Evolutionary conservation across 2,329 filamentous ascomycete genomes (phyloP).

Genomic region (Daldinia eschscholtzii): DNA sequence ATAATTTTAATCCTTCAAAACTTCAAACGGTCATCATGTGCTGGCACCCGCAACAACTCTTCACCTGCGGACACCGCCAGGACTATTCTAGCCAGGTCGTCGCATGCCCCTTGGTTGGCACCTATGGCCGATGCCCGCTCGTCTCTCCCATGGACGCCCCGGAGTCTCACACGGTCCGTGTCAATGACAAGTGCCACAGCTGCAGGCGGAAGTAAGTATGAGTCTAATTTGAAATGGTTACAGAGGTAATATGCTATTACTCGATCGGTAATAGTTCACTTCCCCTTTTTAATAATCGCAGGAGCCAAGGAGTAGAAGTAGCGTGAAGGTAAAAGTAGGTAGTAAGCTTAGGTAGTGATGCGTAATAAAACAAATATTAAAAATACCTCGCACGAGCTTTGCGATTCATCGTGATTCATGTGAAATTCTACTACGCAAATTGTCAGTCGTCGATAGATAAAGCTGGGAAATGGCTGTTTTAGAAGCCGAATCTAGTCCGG

Average conservation of each 20-base stretch:
- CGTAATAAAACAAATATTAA: neutral
- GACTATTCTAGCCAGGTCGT: slow-evolving; percentile 31
- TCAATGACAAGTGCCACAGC: slow-evolving; percentile 16
- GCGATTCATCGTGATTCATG: neutral
- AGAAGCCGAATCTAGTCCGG: neutral
- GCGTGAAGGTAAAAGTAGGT: slow-evolving; percentile 10
- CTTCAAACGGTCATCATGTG: slow-evolving; percentile 39
- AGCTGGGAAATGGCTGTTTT: neutral
- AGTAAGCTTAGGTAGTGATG: neutral
- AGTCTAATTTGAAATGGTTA: slow-evolving; percentile 5
- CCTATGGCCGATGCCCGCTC: slow-evolving; percentile 33
- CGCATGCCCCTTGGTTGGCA: slow-evolving; percentile 21
- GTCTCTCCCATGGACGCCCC: slow-evolving; percentile 27
- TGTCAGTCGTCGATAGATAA: neutral
- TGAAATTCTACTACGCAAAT: neutral
- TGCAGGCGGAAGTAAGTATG: slow-evolving; percentile 23
- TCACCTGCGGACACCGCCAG: slow-evolving; percentile 38
- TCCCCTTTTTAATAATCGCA: slow-evolving; percentile 4
- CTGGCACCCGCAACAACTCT: slow-evolving; percentile 35
- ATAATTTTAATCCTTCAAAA: neutral
- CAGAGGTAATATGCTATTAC: slow-evolving; percentile 1
- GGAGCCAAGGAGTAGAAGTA: slow-evolving; percentile 15
- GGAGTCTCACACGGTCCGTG: slow-evolving; percentile 8
- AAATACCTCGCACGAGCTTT: neutral
- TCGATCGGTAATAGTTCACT: slow-evolving; percentile 11